Base-by-base conservation (phyloP, 176 grass and related monocot species). In the Neostapfia colusana region DNA sequence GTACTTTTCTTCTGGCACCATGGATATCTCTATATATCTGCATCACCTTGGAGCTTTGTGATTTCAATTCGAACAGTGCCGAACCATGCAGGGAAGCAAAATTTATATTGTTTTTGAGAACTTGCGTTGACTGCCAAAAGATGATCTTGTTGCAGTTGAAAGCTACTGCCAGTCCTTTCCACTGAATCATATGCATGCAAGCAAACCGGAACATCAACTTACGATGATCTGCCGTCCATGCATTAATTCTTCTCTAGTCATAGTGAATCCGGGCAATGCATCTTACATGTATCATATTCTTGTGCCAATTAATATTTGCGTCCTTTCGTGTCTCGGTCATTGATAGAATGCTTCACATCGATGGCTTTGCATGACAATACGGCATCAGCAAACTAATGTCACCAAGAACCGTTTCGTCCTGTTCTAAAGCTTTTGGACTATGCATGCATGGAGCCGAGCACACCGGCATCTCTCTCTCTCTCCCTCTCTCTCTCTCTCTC, bases 321-420 rank as follows among this genome's bases (percentile, higher is more conserved):
- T 27, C 41, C 16, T 46, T 69, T 46, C 14, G 17, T 12, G 10
- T 25, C 10, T 1, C 1, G 39, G 20, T 31, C 43, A 48, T 69
- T 28, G 55, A 75, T 31, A 14, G 5, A 62, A 9, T 43, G 56
- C 42, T 48, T 48, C 16, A 69, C 9, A 8, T 46, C 2, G 3
- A 26, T 46, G 26, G 16, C 73, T 45, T 76, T 35, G 40, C 40
- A 61, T 75, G 3, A 16, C 17, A 31, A 25, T 25, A 61, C 61
- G 6, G 25, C 17, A 31, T 45, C 55, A 59, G 23, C 25, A 12
- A 20, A 63, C 31, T 15, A 46, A 34, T 76, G 73, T 40, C 73
- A n/a, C 6, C 57, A 10, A 62, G 45, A 71, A 9, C 24, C 56
- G 73, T 62, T 75, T 62, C 73, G 24, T 28, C 55, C 26, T 20